These are phyloP conservation scores for Globisporangium acanthophoron DNA, from an alignment of 352 stramenopile species.

Conservation along the genomic window DNA sequence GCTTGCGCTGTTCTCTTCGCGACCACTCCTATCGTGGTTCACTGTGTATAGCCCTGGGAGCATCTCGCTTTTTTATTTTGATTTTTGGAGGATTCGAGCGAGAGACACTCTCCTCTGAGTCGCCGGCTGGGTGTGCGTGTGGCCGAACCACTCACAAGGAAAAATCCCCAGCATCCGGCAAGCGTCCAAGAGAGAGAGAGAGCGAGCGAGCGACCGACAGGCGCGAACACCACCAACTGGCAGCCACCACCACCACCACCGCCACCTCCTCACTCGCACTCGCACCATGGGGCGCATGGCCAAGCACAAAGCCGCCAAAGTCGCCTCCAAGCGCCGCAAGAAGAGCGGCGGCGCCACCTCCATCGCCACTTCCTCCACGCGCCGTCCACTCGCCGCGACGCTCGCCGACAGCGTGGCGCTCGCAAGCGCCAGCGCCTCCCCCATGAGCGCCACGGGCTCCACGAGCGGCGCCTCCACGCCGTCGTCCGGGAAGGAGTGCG, in stretches of 20 bases:
- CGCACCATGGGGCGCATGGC: conserved; percentile 14
- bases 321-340: conserved; percentile 12
- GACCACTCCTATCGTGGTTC: too few relatives aligned
- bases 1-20: too few relatives aligned
- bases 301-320: conserved; percentile 18
- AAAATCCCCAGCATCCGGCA: background rate
- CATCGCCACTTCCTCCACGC: conserved; percentile 2
- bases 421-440: conserved; percentile 5
- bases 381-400: conserved; percentile 6
- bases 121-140: background rate
- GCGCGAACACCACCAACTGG: background rate
- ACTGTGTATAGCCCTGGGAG: too few relatives aligned
- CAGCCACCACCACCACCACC: background rate
- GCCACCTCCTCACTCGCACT: background rate
- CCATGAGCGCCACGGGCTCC: conserved; percentile 14
- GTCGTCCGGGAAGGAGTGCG: conserved; percentile 40
- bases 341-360: background rate
- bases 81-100: background rate
- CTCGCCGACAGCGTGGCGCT: conserved; percentile 11
- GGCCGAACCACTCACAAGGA: background rate
- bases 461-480: conserved; percentile 13
- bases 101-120: too few relatives aligned
- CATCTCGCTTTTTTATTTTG: too few relatives aligned
- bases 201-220: background rate
- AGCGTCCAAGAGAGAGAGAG: background rate